A percentile compares a stretch with the other conserved stretches of the same genome.
Conservation (phyloP, 2,329 filamentous ascomycete genomes). For the Cucurbitaria berberidis region DNA sequence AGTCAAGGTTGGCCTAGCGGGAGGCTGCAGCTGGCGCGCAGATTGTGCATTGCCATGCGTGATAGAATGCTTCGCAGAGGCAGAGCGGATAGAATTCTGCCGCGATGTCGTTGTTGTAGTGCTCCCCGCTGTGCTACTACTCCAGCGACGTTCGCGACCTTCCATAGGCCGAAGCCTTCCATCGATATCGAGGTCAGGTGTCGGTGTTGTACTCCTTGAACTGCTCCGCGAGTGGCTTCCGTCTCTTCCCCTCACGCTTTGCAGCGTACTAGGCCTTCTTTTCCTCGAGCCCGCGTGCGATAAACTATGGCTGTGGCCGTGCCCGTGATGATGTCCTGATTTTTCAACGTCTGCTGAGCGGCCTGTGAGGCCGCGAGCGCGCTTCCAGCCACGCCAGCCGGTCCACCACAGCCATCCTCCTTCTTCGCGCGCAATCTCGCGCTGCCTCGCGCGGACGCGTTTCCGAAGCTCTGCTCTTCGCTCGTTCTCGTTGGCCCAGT, state of each 20-base stretch:
- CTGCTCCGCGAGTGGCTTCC: slow-evolving; percentile 41
- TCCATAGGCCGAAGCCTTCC: slow-evolving; percentile 29
- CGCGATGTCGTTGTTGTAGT: slow-evolving; percentile 23
- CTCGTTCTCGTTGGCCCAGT: slow-evolving; percentile 97
- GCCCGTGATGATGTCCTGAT: slow-evolving; percentile 18
- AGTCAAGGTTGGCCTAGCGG: slow-evolving; percentile 13
- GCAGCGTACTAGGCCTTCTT: slow-evolving; percentile 36
- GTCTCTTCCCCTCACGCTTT: slow-evolving; percentile 28
- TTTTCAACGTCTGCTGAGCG: slow-evolving; percentile 41
- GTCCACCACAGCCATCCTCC: slow-evolving; percentile 87
- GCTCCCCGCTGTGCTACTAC: slow-evolving; percentile 40
- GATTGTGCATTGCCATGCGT: slow-evolving; percentile 34
- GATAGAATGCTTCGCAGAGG: slow-evolving; percentile 23
- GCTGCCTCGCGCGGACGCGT: slow-evolving; percentile 72
- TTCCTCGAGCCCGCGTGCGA: slow-evolving; percentile 30
- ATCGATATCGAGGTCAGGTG: slow-evolving; percentile 41
- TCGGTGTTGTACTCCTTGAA: slow-evolving; percentile 40
- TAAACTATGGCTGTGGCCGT: slow-evolving; percentile 14
- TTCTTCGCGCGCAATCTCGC: slow-evolving; percentile 69
- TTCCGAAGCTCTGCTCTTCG: slow-evolving; percentile 74
- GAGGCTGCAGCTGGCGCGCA: slow-evolving; percentile 30
- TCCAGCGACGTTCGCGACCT: slow-evolving; percentile 39
- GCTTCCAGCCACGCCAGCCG: slow-evolving; percentile 66
- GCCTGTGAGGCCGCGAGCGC: slow-evolving; percentile 36
- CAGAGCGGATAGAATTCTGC: slow-evolving; percentile 26